Evolutionary conservation across 164 flowering plant genomes (phyloP), one percentile per base, ranked within the genome.

Genomic region (Vitis labrusca): DNA sequence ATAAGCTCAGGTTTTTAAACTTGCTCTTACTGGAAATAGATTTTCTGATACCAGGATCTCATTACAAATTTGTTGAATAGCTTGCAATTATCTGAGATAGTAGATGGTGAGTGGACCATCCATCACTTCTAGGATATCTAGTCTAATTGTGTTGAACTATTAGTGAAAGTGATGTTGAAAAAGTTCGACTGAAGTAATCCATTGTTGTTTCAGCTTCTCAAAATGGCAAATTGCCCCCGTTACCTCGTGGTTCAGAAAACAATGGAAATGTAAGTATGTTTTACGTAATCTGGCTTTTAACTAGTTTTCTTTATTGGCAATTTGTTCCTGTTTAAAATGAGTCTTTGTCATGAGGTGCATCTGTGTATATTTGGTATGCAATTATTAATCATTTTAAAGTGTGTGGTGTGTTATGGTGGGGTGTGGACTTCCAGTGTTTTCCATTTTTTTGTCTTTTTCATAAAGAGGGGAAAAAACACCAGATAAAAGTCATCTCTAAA

Each of bases 21-120:
- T 14, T 53, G 9, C 44, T 62, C 50, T 73, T 23, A 30, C 57
- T 49, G 2, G 37, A 53, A 17, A 58, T 73, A 65, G 50, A 60
- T 73, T 19, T 66, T 63, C 23, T 61, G 12, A 53, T 77, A 65
- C 32, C 86, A 92, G 98, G 98, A 90, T 79, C 86, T 94, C 61
- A 88, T 94, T 19, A 14, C 77, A 77, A 86, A 74, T 81, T 76
- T 94, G 75, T 74, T 92, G 76, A 88, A 73, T 83, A 86, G 79
- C 81, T 65, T 96, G 77, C 98, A 93, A 76, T 76, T 80, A 62
- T 74, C 83, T 71, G 98, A 93, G 77, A 79, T 64, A n/a, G 80
- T 62, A 52, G 94, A 93, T 69, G 93, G 99, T 95, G 70, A 84
- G 97, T 74, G 65, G 30, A 69, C 58, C 9, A 61, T 66, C 32